phyloP scores from a whole-genome alignment of 2,329 filamentous ascomycete genomes.

The Diaporthe citriasiana region DNA sequence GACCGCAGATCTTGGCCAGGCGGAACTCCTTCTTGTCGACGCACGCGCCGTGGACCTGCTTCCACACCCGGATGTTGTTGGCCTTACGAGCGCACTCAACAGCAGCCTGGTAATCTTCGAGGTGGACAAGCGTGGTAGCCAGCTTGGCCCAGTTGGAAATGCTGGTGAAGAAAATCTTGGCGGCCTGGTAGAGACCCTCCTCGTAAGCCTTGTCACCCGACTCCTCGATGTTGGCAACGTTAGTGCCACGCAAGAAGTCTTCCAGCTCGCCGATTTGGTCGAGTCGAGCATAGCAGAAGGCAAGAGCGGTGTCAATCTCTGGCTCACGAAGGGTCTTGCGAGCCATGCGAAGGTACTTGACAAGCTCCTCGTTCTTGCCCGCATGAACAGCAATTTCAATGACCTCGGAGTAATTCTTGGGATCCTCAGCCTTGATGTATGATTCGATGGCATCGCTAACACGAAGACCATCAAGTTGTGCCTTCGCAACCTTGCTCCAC shows the following conservation, averaged over 20 bases:
- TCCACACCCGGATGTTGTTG: constrained; percentile 99
- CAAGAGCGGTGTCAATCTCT: constrained; percentile 91
- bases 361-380: constrained; percentile 96
- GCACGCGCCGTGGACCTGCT: constrained; percentile 96
- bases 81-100: constrained; percentile 98
- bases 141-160: constrained; percentile 99
- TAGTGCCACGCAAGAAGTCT: constrained; percentile 93
- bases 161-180: constrained; percentile 98
- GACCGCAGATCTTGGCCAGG: constrained; percentile 97
- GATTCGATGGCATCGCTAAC: constrained; percentile 95
- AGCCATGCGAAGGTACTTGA: constrained; percentile 97
- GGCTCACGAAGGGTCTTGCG: constrained; percentile 96
- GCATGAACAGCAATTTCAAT: constrained; percentile 96
- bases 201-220: constrained; percentile 98
- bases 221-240: constrained; percentile 95
- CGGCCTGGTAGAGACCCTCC: constrained; percentile 93
- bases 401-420: constrained; percentile 93
- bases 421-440: constrained; percentile 95
- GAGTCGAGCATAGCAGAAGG: constrained; percentile 92
- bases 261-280: constrained; percentile 94
- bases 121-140: constrained; percentile 96
- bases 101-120: constrained; percentile 96
- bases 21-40: constrained; percentile 99
- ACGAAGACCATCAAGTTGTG: constrained; percentile 94
- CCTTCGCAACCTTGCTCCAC: constrained; percentile 98